phyloP scores from a whole-genome alignment of 78 protist genomes.

The Dictyostelium purpureum region DNA sequence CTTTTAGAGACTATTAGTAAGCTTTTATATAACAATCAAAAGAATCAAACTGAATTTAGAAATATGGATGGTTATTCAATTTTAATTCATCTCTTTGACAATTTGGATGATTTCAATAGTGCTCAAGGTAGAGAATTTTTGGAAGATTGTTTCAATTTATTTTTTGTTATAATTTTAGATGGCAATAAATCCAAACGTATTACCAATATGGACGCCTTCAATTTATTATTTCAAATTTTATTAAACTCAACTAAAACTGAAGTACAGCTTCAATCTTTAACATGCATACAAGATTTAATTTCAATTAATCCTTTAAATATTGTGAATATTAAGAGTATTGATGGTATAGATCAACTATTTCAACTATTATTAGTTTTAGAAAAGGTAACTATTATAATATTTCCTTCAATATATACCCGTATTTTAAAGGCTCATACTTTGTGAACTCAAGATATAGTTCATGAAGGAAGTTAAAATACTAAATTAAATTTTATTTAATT shows the following conservation, averaged over 20 bases:
- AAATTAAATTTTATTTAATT: too few species aligned
- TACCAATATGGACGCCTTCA: slow-evolving; percentile 39
- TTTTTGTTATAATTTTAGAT: slow-evolving; percentile 53
- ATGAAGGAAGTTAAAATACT: slow-evolving; percentile 17
- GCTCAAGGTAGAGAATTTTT: slow-evolving; percentile 66
- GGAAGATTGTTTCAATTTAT: slow-evolving; percentile 28
- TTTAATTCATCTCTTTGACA: slow-evolving; percentile 52
- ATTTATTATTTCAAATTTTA: slow-evolving; percentile 35
- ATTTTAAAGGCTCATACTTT: not conserved
- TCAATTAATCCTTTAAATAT: slow-evolving; percentile 72
- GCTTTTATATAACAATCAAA: slow-evolving; percentile 50
- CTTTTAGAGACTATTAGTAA: slow-evolving; percentile 64
- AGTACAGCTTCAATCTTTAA: slow-evolving; percentile 42
- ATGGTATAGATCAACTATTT: slow-evolving; percentile 61
- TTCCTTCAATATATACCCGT: not conserved
- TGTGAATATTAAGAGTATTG: slow-evolving; percentile 35
- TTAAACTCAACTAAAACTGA: slow-evolving; percentile 31
- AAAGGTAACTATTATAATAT: slow-evolving; percentile 8
- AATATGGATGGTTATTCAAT: slow-evolving; percentile 59
- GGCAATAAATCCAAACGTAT: slow-evolving; percentile 40
- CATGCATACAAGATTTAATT: slow-evolving; percentile 69
- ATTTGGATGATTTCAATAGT: slow-evolving; percentile 13
- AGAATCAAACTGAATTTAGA: slow-evolving; percentile 62
- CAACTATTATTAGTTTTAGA: slow-evolving; percentile 41
- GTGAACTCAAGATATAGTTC: not conserved